phyloP scores from a whole-genome alignment of 257 asterid genomes.

The Fraxinus excelsior region DNA sequence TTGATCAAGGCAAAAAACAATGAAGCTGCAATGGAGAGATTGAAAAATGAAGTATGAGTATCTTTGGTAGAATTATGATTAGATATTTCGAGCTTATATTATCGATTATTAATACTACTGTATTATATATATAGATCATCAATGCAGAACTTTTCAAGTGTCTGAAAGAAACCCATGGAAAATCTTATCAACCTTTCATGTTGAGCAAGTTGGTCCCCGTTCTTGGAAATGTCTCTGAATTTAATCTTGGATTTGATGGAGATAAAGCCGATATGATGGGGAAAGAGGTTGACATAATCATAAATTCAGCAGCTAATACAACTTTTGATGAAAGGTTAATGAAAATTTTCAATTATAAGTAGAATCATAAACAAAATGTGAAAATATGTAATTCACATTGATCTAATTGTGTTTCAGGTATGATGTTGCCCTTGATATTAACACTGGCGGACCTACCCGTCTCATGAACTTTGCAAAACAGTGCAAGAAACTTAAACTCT shows the following conservation, averaged over 20 bases:
- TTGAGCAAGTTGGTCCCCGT: constrained; percentile 83
- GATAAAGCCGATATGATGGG: constrained; percentile 51
- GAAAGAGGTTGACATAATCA: constrained; percentile 68
- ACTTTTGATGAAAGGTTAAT: constrained; percentile 83
- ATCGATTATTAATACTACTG: not conserved
- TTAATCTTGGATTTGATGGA: constrained; percentile 64
- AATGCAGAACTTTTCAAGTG: constrained; percentile 71
- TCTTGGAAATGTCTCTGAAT: constrained; percentile 77
- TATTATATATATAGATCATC: constrained; percentile 45
- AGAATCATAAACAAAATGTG: not conserved
- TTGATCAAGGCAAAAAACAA: constrained; percentile 79
- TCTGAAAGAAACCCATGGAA: constrained; percentile 76
- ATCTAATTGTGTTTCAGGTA: constrained; percentile 53
- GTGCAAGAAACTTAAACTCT: constrained; percentile 72
- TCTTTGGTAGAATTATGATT: not conserved
- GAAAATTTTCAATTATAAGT: not conserved
- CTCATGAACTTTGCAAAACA: constrained; percentile 71
- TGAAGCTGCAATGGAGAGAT: constrained; percentile 67
- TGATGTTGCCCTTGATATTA: constrained; percentile 81
- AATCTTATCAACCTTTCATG: constrained; percentile 75
- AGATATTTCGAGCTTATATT: not conserved
- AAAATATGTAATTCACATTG: not conserved
- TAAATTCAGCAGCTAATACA: constrained; percentile 92
- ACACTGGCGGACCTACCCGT: constrained; percentile 80
- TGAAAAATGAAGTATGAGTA: constrained; percentile 70